A percentile compares a stretch with the other conserved stretches of the same genome.
phyloP scores from a whole-genome alignment of 805 yeast genomes.

The Zygosaccharomyces kombuchaensis region DNA sequence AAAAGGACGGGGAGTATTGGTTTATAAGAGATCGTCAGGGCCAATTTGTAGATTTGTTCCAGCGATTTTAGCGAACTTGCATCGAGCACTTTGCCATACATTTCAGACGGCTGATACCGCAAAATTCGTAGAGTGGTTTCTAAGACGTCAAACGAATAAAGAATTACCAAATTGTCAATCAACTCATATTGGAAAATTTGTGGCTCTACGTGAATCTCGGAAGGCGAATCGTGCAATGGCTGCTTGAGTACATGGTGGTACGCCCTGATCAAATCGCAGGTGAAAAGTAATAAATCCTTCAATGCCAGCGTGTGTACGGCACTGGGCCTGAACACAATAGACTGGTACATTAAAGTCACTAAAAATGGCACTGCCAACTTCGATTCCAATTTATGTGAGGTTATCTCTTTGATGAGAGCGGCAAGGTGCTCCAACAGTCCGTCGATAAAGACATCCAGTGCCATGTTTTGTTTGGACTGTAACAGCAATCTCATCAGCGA shows the following conservation, averaged over 20 bases:
- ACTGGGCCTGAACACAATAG: slow-evolving; percentile 55
- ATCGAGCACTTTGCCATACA: slow-evolving; percentile 22
- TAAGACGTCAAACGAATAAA: slow-evolving; percentile 52
- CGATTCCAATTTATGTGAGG: slow-evolving; percentile 23
- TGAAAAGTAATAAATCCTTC: slow-evolving; percentile 30
- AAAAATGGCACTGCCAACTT: slow-evolving; percentile 51
- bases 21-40: slow-evolving; percentile 44
- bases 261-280: slow-evolving; percentile 26
- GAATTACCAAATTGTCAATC: slow-evolving; percentile 47
- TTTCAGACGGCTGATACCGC: slow-evolving; percentile 17
- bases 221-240: slow-evolving; percentile 20
- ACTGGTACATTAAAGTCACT: slow-evolving; percentile 50
- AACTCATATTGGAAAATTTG: slow-evolving; percentile 43
- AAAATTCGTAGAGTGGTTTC: slow-evolving; percentile 41
- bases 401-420: slow-evolving; percentile 28
- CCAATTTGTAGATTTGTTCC: slow-evolving; percentile 34
- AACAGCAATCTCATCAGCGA: slow-evolving; percentile 16
- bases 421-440: slow-evolving; percentile 25
- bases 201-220: slow-evolving; percentile 27
- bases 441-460: slow-evolving; percentile 28
- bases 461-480: slow-evolving; percentile 16
- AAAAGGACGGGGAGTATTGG: slow-evolving; percentile 51
- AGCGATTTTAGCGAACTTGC: slow-evolving; percentile 20
- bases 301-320: slow-evolving; percentile 46
- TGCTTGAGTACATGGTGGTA: slow-evolving; percentile 27